phyloP scores from a whole-genome alignment of 2,329 filamentous ascomycete genomes.

The Pseudogymnoascus sp. region DNA sequence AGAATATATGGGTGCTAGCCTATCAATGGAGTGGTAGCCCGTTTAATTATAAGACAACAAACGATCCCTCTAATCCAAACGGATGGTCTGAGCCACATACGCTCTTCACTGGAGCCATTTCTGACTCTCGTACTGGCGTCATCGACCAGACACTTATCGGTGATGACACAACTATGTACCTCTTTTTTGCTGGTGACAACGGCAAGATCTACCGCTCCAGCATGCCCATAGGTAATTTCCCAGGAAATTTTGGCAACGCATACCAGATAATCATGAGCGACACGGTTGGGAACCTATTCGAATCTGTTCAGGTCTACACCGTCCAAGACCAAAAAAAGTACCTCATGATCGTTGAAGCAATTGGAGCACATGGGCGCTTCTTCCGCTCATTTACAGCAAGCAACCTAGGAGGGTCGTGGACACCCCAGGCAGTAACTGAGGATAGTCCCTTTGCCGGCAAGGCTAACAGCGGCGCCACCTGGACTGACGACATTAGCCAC shows the following conservation, averaged over 20 bases:
- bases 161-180: constrained; percentile 52
- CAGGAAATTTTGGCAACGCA: constrained; percentile 46
- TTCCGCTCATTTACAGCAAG: constrained; percentile 59
- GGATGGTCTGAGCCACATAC: constrained; percentile 46
- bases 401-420: constrained; percentile 49
- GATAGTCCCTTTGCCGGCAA: constrained; percentile 53
- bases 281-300: constrained; percentile 49
- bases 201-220: constrained; percentile 55
- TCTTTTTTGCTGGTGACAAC: constrained; percentile 61
- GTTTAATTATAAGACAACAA: constrained; percentile 53
- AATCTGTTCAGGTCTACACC: constrained; percentile 59
- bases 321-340: constrained; percentile 45
- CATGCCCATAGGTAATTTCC: constrained; percentile 56
- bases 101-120: constrained; percentile 48
- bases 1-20: constrained; percentile 53
- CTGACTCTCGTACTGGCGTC: constrained; percentile 40
- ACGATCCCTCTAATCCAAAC: constrained; percentile 46
- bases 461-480: constrained; percentile 54
- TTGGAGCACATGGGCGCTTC: constrained; percentile 48
- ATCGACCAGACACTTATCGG: constrained; percentile 59
- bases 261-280: constrained; percentile 45
- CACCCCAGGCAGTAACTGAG: constrained; percentile 46
- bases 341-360: constrained; percentile 60
- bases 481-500: constrained; percentile 60
- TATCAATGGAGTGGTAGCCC: constrained; percentile 53